A percentile compares a stretch with the other conserved stretches of the same genome.
phyloP scores from a whole-genome alignment of 148 eudicot species.

The Vaccinium darrowii region DNA sequence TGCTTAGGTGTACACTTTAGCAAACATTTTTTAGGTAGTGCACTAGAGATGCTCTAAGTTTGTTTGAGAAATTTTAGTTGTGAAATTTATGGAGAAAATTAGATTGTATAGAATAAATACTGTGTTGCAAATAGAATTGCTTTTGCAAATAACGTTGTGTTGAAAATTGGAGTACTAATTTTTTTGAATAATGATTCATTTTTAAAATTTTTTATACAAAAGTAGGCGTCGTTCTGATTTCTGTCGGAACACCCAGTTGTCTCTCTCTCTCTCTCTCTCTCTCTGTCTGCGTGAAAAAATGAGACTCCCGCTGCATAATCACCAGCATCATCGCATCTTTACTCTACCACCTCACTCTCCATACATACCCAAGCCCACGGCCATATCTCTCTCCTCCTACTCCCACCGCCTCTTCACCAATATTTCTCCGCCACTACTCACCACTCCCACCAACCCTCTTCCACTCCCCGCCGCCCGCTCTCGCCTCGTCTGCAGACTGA shows the following conservation, averaged over 20 bases:
- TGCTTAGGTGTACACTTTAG: too few species aligned
- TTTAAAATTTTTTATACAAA: not conserved
- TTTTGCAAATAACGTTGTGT: too few species aligned
- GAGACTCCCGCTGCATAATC: not conserved
- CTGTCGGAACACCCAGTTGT: not conserved
- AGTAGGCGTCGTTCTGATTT: not conserved
- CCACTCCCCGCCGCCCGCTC: slow-evolving; percentile 21
- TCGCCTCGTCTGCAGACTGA: slow-evolving; percentile 36
- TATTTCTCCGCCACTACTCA: slow-evolving; percentile 9
- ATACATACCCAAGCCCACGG: slow-evolving; percentile 13
- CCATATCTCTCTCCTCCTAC: slow-evolving; percentile 22
- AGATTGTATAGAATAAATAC: too few species aligned
- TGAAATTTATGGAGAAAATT: too few species aligned
- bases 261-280: not conserved
- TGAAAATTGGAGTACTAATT: too few species aligned
- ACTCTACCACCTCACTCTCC: slow-evolving; percentile 13
- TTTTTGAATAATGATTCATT: too few species aligned
- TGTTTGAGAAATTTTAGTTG: too few species aligned
- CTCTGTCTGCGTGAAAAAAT: not conserved
- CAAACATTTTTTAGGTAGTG: too few species aligned
- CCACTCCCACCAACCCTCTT: slow-evolving; percentile 8
- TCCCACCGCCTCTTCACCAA: slow-evolving; percentile 3
- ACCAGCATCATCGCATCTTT: slow-evolving; percentile 2
- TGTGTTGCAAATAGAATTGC: too few species aligned
- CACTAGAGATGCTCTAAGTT: too few species aligned